Evolutionary conservation across 1,284 basidiomycete genomes (phyloP).

Genomic region (Meripilus lineatus): DNA sequence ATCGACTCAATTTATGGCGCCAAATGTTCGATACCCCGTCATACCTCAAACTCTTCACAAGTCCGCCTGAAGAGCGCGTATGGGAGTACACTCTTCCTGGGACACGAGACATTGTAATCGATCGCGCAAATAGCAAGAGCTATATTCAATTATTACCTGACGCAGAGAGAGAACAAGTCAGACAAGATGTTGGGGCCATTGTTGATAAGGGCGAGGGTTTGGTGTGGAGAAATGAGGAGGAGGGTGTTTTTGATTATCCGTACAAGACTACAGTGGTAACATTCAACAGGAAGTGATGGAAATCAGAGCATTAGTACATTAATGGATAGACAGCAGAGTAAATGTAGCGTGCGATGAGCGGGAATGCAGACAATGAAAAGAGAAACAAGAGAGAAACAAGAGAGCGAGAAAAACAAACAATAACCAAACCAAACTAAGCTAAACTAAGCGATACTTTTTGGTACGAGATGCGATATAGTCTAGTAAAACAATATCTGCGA

Average conservation of each 20-base stretch:
- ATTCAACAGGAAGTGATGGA: constrained; percentile 33
- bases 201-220: constrained; percentile 39
- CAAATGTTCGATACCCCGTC: constrained; percentile 50
- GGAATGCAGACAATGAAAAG: no score
- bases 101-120: constrained; percentile 46
- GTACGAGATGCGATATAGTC: no score
- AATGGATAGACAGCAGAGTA: no score
- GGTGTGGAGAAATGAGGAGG: constrained; percentile 42
- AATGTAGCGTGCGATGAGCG: no score
- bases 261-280: constrained; percentile 46
- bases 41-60: constrained; percentile 50
- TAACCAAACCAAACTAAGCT: no score
- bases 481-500: no score
- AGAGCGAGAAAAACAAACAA: no score
- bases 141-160: constrained; percentile 59
- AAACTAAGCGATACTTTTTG: no score
- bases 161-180: constrained; percentile 48
- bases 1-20: constrained; percentile 67
- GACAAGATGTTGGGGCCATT: constrained; percentile 43
- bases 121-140: constrained; percentile 69
- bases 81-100: constrained; percentile 46
- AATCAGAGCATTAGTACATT: neutral
- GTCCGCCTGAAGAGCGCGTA: constrained; percentile 46
- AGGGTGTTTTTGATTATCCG: constrained; percentile 49
- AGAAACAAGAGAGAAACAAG: no score